phyloP scores from a whole-genome alignment of 2,329 filamentous ascomycete species.

The Epichloe uncinata region DNA sequence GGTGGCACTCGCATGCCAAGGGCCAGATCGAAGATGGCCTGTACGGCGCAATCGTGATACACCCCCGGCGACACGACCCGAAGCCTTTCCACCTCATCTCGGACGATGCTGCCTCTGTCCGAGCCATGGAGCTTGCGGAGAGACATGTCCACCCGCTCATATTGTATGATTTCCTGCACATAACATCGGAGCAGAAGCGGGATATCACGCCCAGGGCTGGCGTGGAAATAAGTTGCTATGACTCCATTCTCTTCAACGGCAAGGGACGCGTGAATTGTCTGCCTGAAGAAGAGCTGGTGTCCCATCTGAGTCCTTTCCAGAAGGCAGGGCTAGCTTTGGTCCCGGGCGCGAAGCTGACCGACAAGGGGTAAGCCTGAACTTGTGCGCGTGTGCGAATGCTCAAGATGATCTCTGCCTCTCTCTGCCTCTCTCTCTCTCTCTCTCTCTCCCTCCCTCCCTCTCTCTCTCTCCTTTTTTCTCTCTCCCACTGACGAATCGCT shows the following conservation, averaged over 20 bases:
- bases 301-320: slow-evolving; percentile 21
- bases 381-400: no score
- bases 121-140: slow-evolving; percentile 36
- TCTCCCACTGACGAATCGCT: not conserved
- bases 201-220: slow-evolving; percentile 29
- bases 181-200: slow-evolving; percentile 34
- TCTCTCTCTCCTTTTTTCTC: not conserved
- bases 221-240: slow-evolving; percentile 42
- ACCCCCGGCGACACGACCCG: slow-evolving; percentile 12
- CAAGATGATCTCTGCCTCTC: no score
- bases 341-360: slow-evolving; percentile 22
- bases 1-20: slow-evolving; percentile 45
- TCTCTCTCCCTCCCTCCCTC: no score
- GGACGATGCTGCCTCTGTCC: slow-evolving; percentile 19
- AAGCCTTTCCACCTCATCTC: slow-evolving; percentile 38
- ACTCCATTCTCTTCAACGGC: slow-evolving; percentile 49
- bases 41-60: slow-evolving; percentile 42
- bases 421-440: no score
- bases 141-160: slow-evolving; percentile 31
- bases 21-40: slow-evolving; percentile 47
- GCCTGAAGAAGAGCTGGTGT: slow-evolving; percentile 27
- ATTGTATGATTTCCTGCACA: slow-evolving; percentile 42
- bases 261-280: slow-evolving; percentile 43
- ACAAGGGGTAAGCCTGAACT: slow-evolving; percentile 23
- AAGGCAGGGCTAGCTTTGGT: slow-evolving; percentile 15